These are phyloP conservation scores for Ceratorhiza oryzae-sativae DNA, from an alignment of 1,284 basidiomycete genomes.

Conservation along the genomic window DNA sequence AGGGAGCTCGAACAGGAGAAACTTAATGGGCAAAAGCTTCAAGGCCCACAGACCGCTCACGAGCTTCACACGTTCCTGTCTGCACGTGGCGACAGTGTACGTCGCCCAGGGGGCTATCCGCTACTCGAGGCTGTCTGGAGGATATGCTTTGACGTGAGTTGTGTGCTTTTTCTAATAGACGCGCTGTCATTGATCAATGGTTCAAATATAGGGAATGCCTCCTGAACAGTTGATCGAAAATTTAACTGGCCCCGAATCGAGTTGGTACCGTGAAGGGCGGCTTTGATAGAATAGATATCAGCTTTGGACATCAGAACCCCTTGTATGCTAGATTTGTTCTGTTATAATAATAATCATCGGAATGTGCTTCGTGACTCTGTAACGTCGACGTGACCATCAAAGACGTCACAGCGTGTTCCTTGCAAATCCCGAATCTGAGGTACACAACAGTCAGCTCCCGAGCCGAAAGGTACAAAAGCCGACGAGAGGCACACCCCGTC, in stretches of 20 bases:
- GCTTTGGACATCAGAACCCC: not conserved
- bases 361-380: not conserved
- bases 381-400: not conserved
- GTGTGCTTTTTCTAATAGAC: not conserved
- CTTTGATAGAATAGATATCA: not conserved
- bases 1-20: constrained; percentile 60
- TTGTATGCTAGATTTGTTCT: constrained; percentile 2
- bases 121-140: constrained; percentile 61
- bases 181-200: not conserved
- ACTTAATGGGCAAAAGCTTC: constrained; percentile 64
- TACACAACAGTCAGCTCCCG: not conserved
- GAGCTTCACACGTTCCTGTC: constrained; percentile 60
- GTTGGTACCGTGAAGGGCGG: not conserved
- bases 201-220: constrained; percentile 18
- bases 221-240: constrained; percentile 23
- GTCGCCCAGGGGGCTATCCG: constrained; percentile 54
- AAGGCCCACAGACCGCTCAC: constrained; percentile 59
- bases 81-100: constrained; percentile 50
- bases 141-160: constrained; percentile 52
- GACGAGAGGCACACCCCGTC: not conserved
- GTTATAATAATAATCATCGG: not conserved
- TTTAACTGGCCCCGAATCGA: not conserved
- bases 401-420: not conserved
- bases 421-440: not conserved
- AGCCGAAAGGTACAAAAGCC: not conserved